A percentile compares a stretch with the other conserved stretches of the same genome.
Conservation (phyloP, 306 rosid genomes). For the Geum urbanum region DNA sequence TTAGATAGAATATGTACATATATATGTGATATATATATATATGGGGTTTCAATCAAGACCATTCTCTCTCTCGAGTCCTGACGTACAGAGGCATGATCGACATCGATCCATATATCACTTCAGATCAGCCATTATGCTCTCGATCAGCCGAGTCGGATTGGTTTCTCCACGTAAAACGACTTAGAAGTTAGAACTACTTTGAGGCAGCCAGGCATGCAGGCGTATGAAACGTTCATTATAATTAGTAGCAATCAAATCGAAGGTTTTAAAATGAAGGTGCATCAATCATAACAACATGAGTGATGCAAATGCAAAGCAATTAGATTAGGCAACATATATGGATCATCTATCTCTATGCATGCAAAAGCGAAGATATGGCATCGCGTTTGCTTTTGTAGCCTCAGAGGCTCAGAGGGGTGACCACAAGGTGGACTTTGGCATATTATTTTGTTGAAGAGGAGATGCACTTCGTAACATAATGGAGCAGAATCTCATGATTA, state of each 20-base stretch:
- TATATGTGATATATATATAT: too few species aligned
- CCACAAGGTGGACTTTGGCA: background rate
- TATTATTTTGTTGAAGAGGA: background rate
- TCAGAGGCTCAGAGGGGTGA: background rate
- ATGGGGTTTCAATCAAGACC: too few species aligned
- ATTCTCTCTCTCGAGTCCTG: too few species aligned
- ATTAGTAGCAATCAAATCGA: background rate
- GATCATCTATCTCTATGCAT: too few species aligned
- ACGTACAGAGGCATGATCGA: background rate
- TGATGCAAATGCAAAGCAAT: background rate
- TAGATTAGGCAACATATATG: background rate
- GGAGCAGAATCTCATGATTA: conserved; percentile 1
- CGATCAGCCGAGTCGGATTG: too few species aligned
- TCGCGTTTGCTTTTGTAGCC: background rate
- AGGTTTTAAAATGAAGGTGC: background rate
- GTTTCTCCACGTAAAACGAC: too few species aligned
- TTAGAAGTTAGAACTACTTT: too few species aligned
- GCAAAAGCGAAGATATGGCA: background rate
- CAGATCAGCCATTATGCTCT: background rate
- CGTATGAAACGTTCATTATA: background rate
- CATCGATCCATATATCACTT: background rate
- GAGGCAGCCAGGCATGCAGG: too few species aligned
- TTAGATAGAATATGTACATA: too few species aligned
- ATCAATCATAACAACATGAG: background rate
- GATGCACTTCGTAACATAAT: background rate